These are phyloP conservation scores for Stenogyne calaminthoides DNA, from an alignment of 305 asterid genomes.

Conservation along the genomic window DNA sequence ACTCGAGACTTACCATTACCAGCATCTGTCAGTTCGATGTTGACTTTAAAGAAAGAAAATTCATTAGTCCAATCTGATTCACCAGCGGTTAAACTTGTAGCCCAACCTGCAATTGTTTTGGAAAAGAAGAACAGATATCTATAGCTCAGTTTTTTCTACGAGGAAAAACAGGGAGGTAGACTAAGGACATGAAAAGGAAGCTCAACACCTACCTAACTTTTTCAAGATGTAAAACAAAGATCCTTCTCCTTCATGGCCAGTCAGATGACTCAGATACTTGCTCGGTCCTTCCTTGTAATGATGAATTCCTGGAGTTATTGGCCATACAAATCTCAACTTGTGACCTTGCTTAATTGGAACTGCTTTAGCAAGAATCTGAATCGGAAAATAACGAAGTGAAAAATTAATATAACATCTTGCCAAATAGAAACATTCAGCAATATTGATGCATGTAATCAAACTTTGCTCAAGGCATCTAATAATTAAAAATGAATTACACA, in stretches of 20 bases:
- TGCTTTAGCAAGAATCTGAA: slow-evolving; percentile 86
- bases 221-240: slow-evolving; percentile 86
- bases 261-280: slow-evolving; percentile 88
- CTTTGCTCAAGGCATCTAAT: slow-evolving; percentile 17
- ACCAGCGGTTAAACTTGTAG: slow-evolving; percentile 90
- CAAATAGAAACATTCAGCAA: slow-evolving; percentile 23
- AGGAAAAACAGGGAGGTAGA: slow-evolving; percentile 15
- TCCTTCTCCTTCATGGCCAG: slow-evolving; percentile 99
- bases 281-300: slow-evolving; percentile 86
- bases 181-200: slow-evolving; percentile 31
- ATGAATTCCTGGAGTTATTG: slow-evolving; percentile 76
- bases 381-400: slow-evolving; percentile 27
- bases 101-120: slow-evolving; percentile 79
- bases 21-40: slow-evolving; percentile 81
- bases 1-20: slow-evolving; percentile 71
- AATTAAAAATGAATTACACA: slow-evolving; percentile 15
- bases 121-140: slow-evolving; percentile 7
- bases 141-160: slow-evolving; percentile 10
- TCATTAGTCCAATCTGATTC: slow-evolving; percentile 77
- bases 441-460: slow-evolving; percentile 22
- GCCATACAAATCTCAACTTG: slow-evolving; percentile 89
- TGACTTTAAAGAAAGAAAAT: slow-evolving; percentile 75
- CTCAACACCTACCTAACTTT: slow-evolving; percentile 81
- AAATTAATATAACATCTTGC: slow-evolving; percentile 16
- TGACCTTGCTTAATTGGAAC: slow-evolving; percentile 95